These are phyloP conservation scores for Fusarium verticillioides DNA, from an alignment of 2,329 filamentous ascomycete genomes.

Conservation along the genomic window DNA sequence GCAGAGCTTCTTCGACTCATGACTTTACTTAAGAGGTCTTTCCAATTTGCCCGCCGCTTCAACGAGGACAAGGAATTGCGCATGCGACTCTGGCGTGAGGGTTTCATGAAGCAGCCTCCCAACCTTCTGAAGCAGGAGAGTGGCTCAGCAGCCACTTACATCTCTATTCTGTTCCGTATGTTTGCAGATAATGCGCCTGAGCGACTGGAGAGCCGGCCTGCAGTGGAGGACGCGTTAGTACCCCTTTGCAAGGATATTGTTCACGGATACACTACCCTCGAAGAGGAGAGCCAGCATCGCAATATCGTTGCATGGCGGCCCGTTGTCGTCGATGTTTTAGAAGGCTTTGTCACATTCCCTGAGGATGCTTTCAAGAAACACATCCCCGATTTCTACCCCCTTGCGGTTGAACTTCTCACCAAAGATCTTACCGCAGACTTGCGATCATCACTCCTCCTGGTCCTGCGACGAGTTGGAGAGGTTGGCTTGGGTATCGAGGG, in stretches of 20 bases:
- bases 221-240: slow-evolving; percentile 91
- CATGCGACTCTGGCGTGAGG: slow-evolving; percentile 94
- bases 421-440: slow-evolving; percentile 86
- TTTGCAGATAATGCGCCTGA: slow-evolving; percentile 90
- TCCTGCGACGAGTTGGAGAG: slow-evolving; percentile 87
- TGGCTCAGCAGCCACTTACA: slow-evolving; percentile 92
- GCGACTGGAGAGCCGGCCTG: slow-evolving; percentile 78
- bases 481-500: slow-evolving; percentile 69
- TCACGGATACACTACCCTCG: slow-evolving; percentile 82
- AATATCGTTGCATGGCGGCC: slow-evolving; percentile 98
- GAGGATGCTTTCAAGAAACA: slow-evolving; percentile 82
- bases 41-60: slow-evolving; percentile 96
- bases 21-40: slow-evolving; percentile 93
- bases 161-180: slow-evolving; percentile 96
- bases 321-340: slow-evolving; percentile 95
- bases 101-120: slow-evolving; percentile 99
- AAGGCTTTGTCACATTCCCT: slow-evolving; percentile 89
- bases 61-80: slow-evolving; percentile 97
- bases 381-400: slow-evolving; percentile 84
- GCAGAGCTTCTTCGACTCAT: slow-evolving; percentile 90
- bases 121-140: slow-evolving; percentile 98
- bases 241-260: slow-evolving; percentile 97
- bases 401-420: slow-evolving; percentile 83
- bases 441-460: slow-evolving; percentile 77
- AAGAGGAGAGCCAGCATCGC: slow-evolving; percentile 95